Conservation (phyloP, 495 filamentous ascomycete species). For the Talaromyces stipitatus region DNA sequence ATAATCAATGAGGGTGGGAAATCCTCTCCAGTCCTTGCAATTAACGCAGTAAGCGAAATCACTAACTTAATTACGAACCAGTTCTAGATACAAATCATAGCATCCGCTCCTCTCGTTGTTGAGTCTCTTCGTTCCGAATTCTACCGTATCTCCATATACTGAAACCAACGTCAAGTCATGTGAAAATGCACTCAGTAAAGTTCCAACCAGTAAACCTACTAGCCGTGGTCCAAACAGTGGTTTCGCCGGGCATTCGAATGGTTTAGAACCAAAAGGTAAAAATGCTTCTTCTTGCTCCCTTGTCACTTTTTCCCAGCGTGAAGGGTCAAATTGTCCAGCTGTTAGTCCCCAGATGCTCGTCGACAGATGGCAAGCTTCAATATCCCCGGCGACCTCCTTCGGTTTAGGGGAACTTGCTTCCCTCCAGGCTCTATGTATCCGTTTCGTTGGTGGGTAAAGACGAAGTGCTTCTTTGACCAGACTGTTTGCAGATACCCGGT, state of each 20-base stretch:
- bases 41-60: no score
- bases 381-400: conserved; percentile 28
- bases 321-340: conserved; percentile 22
- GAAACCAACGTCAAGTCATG: no score
- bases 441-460: conserved; percentile 58
- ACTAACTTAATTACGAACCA: no score
- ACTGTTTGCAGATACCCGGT: neutral
- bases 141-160: no score
- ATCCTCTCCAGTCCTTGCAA: no score
- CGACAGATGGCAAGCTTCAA: conserved; percentile 35
- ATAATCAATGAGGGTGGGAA: no score
- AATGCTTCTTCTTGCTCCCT: conserved; percentile 23
- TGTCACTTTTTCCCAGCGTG: conserved; percentile 19
- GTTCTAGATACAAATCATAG: no score
- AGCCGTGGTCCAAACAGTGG: conserved; percentile 42
- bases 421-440: conserved; percentile 42
- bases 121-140: no score
- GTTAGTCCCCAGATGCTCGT: conserved; percentile 22
- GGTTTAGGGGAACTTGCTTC: neutral
- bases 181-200: conserved; percentile 12
- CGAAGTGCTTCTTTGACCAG: conserved; percentile 68
- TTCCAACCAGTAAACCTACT: conserved; percentile 41
- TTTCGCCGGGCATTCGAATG: conserved; percentile 46
- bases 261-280: conserved; percentile 43
- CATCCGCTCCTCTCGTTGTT: no score